Evolutionary conservation across 2,329 filamentous ascomycete genomes (phyloP), one percentile per base, ranked within the genome.

Genomic region (Alternaria atra): DNA sequence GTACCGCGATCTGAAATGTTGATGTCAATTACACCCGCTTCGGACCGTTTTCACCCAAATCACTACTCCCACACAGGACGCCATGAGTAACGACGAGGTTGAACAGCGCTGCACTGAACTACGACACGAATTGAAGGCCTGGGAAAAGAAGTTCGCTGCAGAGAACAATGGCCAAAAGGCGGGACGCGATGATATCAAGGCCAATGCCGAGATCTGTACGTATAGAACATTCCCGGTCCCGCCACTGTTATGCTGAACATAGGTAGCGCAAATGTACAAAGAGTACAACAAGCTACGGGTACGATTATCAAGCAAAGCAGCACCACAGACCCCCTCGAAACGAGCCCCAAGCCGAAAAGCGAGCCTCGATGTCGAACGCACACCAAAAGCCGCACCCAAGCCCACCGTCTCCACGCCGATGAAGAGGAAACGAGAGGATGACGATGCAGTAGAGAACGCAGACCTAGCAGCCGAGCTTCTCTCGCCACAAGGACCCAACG

Each of bases 41-140:
- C 53, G 58, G 51, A 53, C 34, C 53, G 53, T 55, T 55, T 61
- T 55, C 59, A 50, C 53, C 34, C 53, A 25, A 35, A 51, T 54
- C 34, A 25, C 51, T 42, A 25, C 51, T 42, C 60, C 56, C 55
- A 66, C 56, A 61, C 47, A 62, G 48, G 29, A 52, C 60, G 66
- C 61, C 47, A 78, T 77, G 74, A 71, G 68, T 60, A 67, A 65
- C 56, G 60, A 67, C 30, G 71, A 73, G 6, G 43, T 72, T 13
- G 70, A 77, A 48, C 62, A 77, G 88, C 95, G 71, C 95, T 99
- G 80, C 93, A 97, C 85, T 94, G 90, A 82, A 95, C 80, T 93
- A n/a, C 86, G 90, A n/a, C 80, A 82, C 37, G 88, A 91, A 64
- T 80, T 94, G 48, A 94, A 94, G 79, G 77, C 79, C 66, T 95